phyloP scores from a whole-genome alignment of 2,329 filamentous ascomycete genomes.

The Cyanodermella asteris region DNA sequence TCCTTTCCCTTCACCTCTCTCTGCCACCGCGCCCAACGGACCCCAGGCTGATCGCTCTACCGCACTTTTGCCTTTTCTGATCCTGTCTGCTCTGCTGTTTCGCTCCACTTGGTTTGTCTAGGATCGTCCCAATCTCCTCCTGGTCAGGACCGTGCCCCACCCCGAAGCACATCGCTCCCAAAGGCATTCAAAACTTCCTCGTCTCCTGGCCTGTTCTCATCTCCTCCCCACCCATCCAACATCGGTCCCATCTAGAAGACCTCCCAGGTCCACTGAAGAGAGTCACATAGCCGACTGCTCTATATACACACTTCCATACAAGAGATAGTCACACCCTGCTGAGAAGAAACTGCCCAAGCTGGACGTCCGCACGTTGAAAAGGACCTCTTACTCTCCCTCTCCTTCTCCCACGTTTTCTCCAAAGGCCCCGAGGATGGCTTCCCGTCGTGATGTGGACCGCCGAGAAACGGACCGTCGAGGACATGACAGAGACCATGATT shows the following conservation, averaged over 20 bases:
- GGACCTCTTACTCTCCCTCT: too few species aligned
- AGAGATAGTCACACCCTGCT: neutral
- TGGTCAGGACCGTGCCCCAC: constrained; percentile 1
- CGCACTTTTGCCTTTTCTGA: neutral
- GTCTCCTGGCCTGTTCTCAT: neutral
- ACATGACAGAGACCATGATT: constrained; percentile 1
- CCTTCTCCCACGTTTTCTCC: too few species aligned
- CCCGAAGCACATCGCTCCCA: too few species aligned
- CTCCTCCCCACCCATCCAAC: neutral
- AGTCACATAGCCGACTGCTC: neutral
- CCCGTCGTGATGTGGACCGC: neutral
- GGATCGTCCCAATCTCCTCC: neutral
- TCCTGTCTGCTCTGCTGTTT: neutral
- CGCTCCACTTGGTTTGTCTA: neutral
- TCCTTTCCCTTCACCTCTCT: neutral
- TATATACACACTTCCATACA: neutral
- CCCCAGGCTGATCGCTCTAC: neutral
- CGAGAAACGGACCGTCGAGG: constrained; percentile 1
- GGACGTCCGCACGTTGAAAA: too few species aligned
- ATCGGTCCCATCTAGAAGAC: neutral
- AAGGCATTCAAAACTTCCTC: neutral
- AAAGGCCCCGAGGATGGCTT: neutral
- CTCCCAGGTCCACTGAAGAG: neutral
- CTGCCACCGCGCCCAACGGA: neutral
- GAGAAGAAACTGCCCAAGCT: neutral